A percentile compares a stretch with the other conserved stretches of the same genome.
Conservation (phyloP, 352 stramenopile genomes). For the Phytophthora boehmeriae region DNA sequence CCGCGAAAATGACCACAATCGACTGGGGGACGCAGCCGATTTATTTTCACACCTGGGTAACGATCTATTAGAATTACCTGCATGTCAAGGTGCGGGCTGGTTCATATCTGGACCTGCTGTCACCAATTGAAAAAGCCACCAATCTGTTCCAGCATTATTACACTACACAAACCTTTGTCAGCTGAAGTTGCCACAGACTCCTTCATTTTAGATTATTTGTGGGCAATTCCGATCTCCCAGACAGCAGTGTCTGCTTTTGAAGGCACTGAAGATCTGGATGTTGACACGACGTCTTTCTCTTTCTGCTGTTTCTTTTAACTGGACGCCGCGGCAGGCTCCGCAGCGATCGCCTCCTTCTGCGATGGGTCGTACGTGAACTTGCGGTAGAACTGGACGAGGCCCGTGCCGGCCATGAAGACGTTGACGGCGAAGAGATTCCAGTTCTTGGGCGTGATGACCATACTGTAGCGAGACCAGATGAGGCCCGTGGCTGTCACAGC, state of each 20-base stretch:
- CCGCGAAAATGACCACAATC: too few species aligned
- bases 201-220: conserved; percentile 1
- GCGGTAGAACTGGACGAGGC: conserved; percentile 81
- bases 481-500: conserved; percentile 83
- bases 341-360: conserved; percentile 9
- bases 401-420: conserved; percentile 86
- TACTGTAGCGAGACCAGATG: conserved; percentile 90
- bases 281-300: background rate
- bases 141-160: background rate
- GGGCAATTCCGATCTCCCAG: too few species aligned
- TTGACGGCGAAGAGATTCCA: conserved; percentile 91
- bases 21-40: too few species aligned
- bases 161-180: background rate
- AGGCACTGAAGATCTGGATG: too few species aligned
- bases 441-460: conserved; percentile 90
- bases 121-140: background rate
- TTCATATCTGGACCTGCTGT: too few species aligned
- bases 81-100: too few species aligned
- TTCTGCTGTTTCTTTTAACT: conserved; percentile 17
- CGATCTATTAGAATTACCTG: too few species aligned
- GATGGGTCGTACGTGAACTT: conserved; percentile 61
- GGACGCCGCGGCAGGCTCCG: conserved; percentile 8
- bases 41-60: too few species aligned
- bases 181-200: background rate
- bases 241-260: conserved; percentile 2